Conservation (phyloP, 73 alveolate genomes). For the Symbiodinium natans region DNA sequence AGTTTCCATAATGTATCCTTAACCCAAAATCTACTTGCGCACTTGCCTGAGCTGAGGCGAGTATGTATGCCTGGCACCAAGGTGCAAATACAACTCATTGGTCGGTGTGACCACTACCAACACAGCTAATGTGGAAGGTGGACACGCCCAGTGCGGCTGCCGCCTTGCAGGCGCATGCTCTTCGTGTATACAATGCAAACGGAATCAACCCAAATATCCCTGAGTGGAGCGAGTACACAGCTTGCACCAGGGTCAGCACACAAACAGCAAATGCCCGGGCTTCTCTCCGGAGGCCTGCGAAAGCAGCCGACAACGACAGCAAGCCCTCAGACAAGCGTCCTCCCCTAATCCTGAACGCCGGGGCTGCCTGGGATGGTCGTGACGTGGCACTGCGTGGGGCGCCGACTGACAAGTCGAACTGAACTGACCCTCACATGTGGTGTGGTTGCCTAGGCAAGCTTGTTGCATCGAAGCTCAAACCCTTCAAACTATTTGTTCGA, state of each 20-base stretch:
- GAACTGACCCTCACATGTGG: not conserved
- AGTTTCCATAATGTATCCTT: not conserved
- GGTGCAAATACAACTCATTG: too few relatives aligned
- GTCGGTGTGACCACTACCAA: not conserved
- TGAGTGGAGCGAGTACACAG: too few relatives aligned
- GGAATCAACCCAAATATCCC: too few relatives aligned
- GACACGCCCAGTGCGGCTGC: not conserved
- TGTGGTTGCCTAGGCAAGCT: too few relatives aligned
- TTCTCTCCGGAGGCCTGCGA: not conserved
- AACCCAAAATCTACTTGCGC: not conserved
- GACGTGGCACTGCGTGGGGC: not conserved
- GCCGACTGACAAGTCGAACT: not conserved
- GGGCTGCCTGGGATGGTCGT: not conserved
- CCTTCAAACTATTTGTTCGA: too few relatives aligned
- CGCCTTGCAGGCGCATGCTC: not conserved
- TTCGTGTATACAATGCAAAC: not conserved
- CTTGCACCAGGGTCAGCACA: not conserved
- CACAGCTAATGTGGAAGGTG: not conserved
- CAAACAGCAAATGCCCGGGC: not conserved
- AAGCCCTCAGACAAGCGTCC: not conserved
- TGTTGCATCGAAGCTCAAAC: too few relatives aligned
- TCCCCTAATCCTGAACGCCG: not conserved
- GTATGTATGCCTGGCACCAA: not conserved
- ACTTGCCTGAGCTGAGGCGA: not conserved
- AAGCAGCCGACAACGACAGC: not conserved